A percentile compares a stretch with the other conserved stretches of the same genome.
phyloP scores from a whole-genome alignment of 306 rosid species.

The Quercus variabilis region DNA sequence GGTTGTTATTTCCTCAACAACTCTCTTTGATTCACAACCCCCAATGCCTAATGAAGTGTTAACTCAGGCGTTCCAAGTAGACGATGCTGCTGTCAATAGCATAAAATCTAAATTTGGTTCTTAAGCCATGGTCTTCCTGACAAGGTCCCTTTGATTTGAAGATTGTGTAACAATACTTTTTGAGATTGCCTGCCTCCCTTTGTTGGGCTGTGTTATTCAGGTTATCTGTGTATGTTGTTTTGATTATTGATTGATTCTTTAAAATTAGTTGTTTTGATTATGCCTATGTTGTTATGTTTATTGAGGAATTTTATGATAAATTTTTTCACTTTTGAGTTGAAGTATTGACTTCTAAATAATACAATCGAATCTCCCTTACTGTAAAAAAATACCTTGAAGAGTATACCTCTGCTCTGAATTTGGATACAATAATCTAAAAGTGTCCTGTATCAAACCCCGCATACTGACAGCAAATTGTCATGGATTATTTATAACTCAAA shows the following conservation, averaged over 20 bases:
- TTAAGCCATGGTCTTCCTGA: neutral
- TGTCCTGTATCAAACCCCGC: too few relatives aligned
- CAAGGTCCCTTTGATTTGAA: neutral
- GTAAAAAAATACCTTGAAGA: too few relatives aligned
- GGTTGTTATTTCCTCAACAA: constrained; percentile 2
- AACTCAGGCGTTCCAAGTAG: constrained; percentile 31
- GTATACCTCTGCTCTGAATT: too few relatives aligned
- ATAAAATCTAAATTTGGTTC: constrained; percentile 39
- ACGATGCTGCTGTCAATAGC: constrained; percentile 18
- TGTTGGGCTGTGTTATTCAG: neutral
- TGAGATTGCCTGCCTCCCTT: neutral
- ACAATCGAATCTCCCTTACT: too few relatives aligned
- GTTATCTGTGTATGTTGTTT: neutral
- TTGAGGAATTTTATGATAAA: too few relatives aligned
- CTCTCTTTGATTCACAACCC: constrained; percentile 25
- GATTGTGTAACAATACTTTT: neutral
- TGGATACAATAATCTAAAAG: too few relatives aligned
- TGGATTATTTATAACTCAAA: too few relatives aligned
- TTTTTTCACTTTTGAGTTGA: too few relatives aligned
- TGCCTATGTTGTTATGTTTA: neutral
- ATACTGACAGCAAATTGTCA: too few relatives aligned
- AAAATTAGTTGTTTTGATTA: too few relatives aligned
- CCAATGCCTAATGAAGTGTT: constrained; percentile 30
- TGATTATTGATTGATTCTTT: too few relatives aligned
- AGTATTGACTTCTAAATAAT: too few relatives aligned